Evolutionary conservation across 176 grass and related monocot species (phyloP).

Genomic region (Oropetium thomaeum): DNA sequence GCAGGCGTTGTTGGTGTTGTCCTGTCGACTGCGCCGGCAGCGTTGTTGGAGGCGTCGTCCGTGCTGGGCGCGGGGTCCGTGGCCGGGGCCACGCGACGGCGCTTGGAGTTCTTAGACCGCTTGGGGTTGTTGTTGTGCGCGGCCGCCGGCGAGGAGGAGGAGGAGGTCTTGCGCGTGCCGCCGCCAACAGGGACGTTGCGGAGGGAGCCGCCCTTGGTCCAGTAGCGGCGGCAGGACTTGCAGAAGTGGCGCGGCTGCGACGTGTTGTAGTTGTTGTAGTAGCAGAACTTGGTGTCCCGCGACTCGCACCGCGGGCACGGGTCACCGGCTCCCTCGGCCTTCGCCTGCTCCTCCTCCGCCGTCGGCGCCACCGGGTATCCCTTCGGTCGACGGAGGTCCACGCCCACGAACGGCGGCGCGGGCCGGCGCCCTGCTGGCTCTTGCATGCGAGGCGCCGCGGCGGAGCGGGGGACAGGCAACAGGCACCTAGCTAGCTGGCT

Average conservation of each 20-base stretch:
- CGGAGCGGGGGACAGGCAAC: too few species aligned
- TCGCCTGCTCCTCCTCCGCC: background rate
- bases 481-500: background rate
- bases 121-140: slow-evolving; percentile 4
- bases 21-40: background rate
- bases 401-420: slow-evolving; percentile 42
- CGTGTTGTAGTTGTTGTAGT: slow-evolving; percentile 96
- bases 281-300: slow-evolving; percentile 95
- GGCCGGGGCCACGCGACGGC: slow-evolving; percentile 26
- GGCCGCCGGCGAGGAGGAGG: background rate
- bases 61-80: background rate
- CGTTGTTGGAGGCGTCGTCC: background rate
- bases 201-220: slow-evolving; percentile 80
- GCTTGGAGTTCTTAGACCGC: slow-evolving; percentile 46
- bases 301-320: slow-evolving; percentile 62
- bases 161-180: slow-evolving; percentile 48
- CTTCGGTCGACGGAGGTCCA: slow-evolving; percentile 49
- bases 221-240: slow-evolving; percentile 87
- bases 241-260: slow-evolving; percentile 96
- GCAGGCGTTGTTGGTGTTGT: background rate
- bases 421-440: slow-evolving; percentile 22
- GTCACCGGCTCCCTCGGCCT: background rate
- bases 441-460: slow-evolving; percentile 30
- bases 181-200: slow-evolving; percentile 87
- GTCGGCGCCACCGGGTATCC: slow-evolving; percentile 25